Percentiles rank a stretch among this genome's conserved stretches.
These are phyloP conservation scores for Diaporthe sp. DNA, from an alignment of 2,329 filamentous ascomycete genomes.

Conservation along the genomic window DNA sequence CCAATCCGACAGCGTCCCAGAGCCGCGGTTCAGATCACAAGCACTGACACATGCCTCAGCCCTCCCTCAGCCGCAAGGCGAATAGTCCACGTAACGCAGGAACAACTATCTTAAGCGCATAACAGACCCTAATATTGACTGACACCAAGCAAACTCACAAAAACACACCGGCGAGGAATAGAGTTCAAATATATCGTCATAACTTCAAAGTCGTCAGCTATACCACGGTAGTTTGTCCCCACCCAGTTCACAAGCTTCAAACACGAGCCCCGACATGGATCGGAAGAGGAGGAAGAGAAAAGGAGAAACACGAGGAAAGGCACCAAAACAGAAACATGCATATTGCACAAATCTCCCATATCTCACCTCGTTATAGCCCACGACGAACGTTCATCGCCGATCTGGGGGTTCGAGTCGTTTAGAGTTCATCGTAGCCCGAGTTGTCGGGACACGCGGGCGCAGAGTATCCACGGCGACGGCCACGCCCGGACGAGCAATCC, in stretches of 20 bases:
- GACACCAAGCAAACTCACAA: background rate
- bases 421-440: constrained; percentile 14
- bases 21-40: background rate
- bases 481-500: constrained; percentile 21
- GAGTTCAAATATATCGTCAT: constrained; percentile 16
- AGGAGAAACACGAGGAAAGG: background rate
- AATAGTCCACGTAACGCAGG: constrained; percentile 10
- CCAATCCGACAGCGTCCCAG: background rate
- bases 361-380: background rate
- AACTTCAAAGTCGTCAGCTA: background rate
- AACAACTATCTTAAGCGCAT: constrained; percentile 1
- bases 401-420: background rate
- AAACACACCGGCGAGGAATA: background rate
- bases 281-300: background rate
- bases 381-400: constrained; percentile 15
- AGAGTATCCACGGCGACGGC: constrained; percentile 5
- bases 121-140: constrained; percentile 1
- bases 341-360: constrained; percentile 25
- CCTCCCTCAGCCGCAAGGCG: background rate
- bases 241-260: background rate
- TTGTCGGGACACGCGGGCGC: background rate
- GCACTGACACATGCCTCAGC: constrained; percentile 10
- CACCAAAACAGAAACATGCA: background rate
- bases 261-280: background rate
- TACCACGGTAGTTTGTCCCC: background rate